Conservation (phyloP, 2,329 filamentous ascomycete species). For the Byssoonygena ceratinophila region DNA sequence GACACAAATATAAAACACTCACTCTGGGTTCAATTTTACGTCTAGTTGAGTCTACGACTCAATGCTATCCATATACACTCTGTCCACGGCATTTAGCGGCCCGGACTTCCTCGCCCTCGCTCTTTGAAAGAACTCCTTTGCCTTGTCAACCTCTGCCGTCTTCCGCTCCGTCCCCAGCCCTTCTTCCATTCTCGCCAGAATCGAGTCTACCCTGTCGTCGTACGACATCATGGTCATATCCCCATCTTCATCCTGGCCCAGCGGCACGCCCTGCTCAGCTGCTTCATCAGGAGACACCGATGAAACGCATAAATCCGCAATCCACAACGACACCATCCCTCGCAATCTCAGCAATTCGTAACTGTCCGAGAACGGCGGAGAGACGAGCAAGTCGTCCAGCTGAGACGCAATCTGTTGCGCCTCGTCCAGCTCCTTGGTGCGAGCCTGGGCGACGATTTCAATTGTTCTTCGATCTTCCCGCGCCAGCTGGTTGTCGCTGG, state of each 20-base stretch:
- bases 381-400: slow-evolving; percentile 61
- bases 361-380: slow-evolving; percentile 59
- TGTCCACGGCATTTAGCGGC: slow-evolving; percentile 24
- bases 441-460: slow-evolving; percentile 29
- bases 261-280: background rate
- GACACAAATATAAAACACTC: no score
- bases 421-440: slow-evolving; percentile 44
- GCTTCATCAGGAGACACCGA: slow-evolving; percentile 23
- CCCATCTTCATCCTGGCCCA: slow-evolving; percentile 3
- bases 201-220: slow-evolving; percentile 21
- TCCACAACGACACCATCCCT: slow-evolving; percentile 64
- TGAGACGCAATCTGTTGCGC: slow-evolving; percentile 55
- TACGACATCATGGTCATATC: slow-evolving; percentile 10
- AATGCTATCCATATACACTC: slow-evolving; percentile 21
- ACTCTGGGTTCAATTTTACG: no score
- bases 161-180: slow-evolving; percentile 29
- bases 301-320: slow-evolving; percentile 52
- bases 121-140: slow-evolving; percentile 28
- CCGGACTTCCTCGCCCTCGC: slow-evolving; percentile 26
- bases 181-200: slow-evolving; percentile 26
- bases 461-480: slow-evolving; percentile 28
- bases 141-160: slow-evolving; percentile 25
- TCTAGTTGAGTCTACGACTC: background rate
- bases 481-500: slow-evolving; percentile 13
- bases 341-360: slow-evolving; percentile 57